Evolutionary conservation across 2,329 filamentous ascomycete species (phyloP), one percentile per base, ranked within the genome.

Genomic region (Trichoderma arundinaceum): DNA sequence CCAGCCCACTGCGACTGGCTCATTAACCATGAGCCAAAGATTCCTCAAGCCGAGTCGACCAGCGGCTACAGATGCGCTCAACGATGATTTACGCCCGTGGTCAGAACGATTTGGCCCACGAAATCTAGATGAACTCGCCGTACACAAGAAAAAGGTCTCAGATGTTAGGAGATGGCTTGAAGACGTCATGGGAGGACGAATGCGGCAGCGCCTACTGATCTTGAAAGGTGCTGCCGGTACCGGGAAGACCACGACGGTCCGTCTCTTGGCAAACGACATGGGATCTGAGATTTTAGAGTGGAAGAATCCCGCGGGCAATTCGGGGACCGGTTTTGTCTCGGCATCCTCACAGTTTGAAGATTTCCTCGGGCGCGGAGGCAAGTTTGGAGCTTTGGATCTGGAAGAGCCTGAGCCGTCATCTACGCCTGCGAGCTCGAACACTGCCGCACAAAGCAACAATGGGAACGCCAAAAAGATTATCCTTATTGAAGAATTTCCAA

Each of bases 91-190:
- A 56, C 85, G 90, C 60, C 93, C 94, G 3, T 98, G 94, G 94
- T 91, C 91, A 15, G 94, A 97, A 71, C 87, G 89, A 70, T 98
- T 92, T 76, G 89, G 86, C 2, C 94, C 94, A 0, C 73, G 76
- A 2, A 90, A 86, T 70, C 76, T 97, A 12, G 88, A 93, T 15
- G 94, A 98, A 78, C 81, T 99, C 52, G 94, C 91, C 0, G 94
- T 99, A 17, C 94, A 99, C 77, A 97, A 96, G 81, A 95, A 87
- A 72, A 99, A 99, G 77, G 91, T 98, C 6, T 80, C 87, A 2
- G 94, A 98, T 78, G 94, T 98, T 52, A 86, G 88, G 66, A 83
- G 80, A 66, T 98, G 95, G 94, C 80, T 99, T 39, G 87, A 91
- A 49, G 86, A 89, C 73, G 91, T 92, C 17, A 85, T 92, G 68